phyloP scores from a whole-genome alignment of 257 asterid genomes.

The Gynochthodes officinalis region DNA sequence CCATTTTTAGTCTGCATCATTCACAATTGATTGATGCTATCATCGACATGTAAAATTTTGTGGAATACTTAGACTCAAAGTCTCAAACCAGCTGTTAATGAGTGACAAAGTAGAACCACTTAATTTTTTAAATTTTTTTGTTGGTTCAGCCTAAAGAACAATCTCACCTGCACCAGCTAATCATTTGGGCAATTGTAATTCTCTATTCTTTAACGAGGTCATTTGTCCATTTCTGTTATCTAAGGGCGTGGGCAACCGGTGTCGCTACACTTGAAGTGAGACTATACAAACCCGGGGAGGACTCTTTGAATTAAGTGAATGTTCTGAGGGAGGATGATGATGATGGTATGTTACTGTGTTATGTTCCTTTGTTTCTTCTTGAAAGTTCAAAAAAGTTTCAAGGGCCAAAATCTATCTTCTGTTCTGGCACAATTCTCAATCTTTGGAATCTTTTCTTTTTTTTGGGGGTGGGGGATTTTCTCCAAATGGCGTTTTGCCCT shows the following conservation, averaged over 20 bases:
- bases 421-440: constrained; percentile 9
- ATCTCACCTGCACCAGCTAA: constrained; percentile 13
- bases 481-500: constrained; percentile 9
- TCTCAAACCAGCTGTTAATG: neutral
- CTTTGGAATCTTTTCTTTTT: neutral
- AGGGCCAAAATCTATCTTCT: constrained; percentile 15
- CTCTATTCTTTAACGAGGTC: neutral
- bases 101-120: too few relatives aligned
- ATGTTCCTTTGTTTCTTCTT: constrained; percentile 9
- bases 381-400: constrained; percentile 8
- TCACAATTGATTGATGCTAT: constrained; percentile 1
- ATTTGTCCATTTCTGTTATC: neutral
- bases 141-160: neutral
- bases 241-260: neutral
- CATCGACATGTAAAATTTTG: neutral
- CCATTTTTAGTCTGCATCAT: neutral
- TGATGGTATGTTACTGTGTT: neutral
- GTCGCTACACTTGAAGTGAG: neutral
- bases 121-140: neutral
- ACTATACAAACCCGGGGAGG: neutral
- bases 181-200: neutral
- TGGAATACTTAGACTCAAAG: too few relatives aligned
- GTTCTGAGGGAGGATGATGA: constrained; percentile 14
- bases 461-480: constrained; percentile 12
- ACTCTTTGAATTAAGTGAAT: constrained; percentile 9